Percentiles rank a stretch among this genome's conserved stretches.
Evolutionary conservation across 176 grass and related monocot genomes (phyloP).

Genomic region (Zea luxurians): DNA sequence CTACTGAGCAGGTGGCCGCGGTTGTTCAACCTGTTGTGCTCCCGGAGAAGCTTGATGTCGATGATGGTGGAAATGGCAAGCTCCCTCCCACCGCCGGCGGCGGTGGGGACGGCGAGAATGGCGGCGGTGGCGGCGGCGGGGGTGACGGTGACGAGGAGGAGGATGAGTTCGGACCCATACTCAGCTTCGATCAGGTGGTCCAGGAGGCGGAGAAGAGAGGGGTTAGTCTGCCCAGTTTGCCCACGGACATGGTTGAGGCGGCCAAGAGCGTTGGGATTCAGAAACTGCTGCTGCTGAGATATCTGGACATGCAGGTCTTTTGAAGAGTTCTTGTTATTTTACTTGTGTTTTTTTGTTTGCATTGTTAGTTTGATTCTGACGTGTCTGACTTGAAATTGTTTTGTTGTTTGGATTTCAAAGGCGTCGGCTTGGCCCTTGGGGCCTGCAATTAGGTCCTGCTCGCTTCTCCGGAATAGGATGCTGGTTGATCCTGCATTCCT

Average conservation of each 20-base stretch:
- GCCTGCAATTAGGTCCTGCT: constrained; percentile 55
- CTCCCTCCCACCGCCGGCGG: constrained; percentile 21
- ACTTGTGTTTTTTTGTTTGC: not conserved
- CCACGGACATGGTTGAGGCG: constrained; percentile 67
- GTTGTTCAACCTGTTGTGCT: not conserved
- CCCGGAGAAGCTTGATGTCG: constrained; percentile 10
- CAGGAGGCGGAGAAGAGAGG: constrained; percentile 54
- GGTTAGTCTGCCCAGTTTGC: constrained; percentile 50
- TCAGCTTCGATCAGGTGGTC: constrained; percentile 66
- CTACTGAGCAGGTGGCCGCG: not conserved
- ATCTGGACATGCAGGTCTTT: constrained; percentile 67
- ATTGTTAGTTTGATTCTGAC: not conserved
- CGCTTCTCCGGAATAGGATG: constrained; percentile 82
- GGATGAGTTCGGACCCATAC: constrained; percentile 66
- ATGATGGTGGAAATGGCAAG: constrained; percentile 36
- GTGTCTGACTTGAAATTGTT: not conserved
- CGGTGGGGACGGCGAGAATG: constrained; percentile 10
- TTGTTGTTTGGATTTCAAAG: constrained; percentile 41
- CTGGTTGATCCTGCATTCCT: constrained; percentile 91
- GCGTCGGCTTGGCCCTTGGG: constrained; percentile 76
- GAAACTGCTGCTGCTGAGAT: constrained; percentile 64
- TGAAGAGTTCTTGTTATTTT: not conserved
- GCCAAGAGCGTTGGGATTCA: constrained; percentile 72
- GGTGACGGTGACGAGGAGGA: constrained; percentile 34
- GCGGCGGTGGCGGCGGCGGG: not conserved